phyloP scores from a whole-genome alignment of 169 alveolate genomes.

The Plasmodium adleri region DNA sequence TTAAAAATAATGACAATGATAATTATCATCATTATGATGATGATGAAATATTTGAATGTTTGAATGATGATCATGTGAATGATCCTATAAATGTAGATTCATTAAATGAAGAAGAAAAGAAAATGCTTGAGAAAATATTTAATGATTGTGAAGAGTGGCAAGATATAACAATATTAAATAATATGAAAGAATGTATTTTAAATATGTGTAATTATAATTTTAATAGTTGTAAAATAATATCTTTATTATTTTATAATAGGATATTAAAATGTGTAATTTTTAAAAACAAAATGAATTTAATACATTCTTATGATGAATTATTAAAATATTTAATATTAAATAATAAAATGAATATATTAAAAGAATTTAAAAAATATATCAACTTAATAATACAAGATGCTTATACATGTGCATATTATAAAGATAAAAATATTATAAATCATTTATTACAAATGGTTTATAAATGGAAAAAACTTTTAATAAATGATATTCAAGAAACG shows the following conservation, averaged over 20 bases:
- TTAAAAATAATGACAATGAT: neutral
- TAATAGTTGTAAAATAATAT: slow-evolving; percentile 14
- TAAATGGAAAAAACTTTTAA: slow-evolving; percentile 20
- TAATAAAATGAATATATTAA: slow-evolving; percentile 20
- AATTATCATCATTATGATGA: neutral
- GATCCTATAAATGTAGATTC: neutral
- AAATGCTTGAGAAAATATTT: neutral
- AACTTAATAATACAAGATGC: slow-evolving; percentile 68
- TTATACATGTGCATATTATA: slow-evolving; percentile 75
- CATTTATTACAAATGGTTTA: slow-evolving; percentile 59
- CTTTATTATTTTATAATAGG: slow-evolving; percentile 29
- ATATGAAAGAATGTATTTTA: slow-evolving; percentile 54
- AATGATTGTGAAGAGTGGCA: slow-evolving; percentile 25
- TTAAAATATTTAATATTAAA: slow-evolving; percentile 14
- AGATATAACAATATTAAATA: slow-evolving; percentile 2
- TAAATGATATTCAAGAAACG: slow-evolving; percentile 41
- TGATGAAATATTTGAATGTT: neutral
- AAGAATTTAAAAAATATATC: slow-evolving; percentile 33
- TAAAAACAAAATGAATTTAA: slow-evolving; percentile 53
- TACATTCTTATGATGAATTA: slow-evolving; percentile 39
- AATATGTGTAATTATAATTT: slow-evolving; percentile 12
- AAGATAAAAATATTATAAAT: slow-evolving; percentile 58
- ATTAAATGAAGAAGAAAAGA: slow-evolving; percentile 29
- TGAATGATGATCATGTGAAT: neutral
- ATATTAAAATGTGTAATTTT: slow-evolving; percentile 50